These are phyloP conservation scores for Eimeria maxima DNA, from an alignment of 169 alveolate species.

Conservation along the genomic window DNA sequence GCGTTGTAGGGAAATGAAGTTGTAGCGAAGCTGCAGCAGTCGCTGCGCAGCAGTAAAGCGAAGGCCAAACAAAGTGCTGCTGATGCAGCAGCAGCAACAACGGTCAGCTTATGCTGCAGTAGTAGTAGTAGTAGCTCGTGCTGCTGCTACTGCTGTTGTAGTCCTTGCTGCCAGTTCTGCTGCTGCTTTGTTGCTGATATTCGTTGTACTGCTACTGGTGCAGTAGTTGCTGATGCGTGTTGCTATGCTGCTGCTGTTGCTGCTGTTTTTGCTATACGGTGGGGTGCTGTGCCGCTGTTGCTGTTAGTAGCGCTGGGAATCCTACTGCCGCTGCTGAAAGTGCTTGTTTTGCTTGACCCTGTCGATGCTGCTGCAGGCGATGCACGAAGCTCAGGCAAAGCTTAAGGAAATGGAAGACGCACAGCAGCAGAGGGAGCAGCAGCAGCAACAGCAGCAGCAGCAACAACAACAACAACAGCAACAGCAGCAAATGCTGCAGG, in stretches of 20 bases:
- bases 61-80: conserved; percentile 37
- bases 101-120: neutral
- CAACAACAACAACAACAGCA: conserved; percentile 38
- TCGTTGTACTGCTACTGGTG: neutral
- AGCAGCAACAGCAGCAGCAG: conserved; percentile 36
- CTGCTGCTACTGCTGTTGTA: too few relatives aligned
- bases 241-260: neutral
- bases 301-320: too few relatives aligned
- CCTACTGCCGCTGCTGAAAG: too few relatives aligned
- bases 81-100: conserved; percentile 50
- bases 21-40: conserved; percentile 50
- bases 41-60: conserved; percentile 47
- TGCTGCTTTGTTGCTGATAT: too few relatives aligned
- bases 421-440: conserved; percentile 17
- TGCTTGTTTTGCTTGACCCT: neutral
- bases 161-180: neutral
- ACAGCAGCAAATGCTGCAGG: conserved; percentile 10
- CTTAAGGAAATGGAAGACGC: conserved; percentile 41
- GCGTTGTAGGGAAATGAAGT: conserved; percentile 12
- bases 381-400: conserved; percentile 13
- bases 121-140: neutral
- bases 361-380: conserved; percentile 58
- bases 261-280: too few relatives aligned
- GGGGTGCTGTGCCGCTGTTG: too few relatives aligned
- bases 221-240: neutral